Evolutionary conservation across 2,329 filamentous ascomycete species (phyloP).

Genomic region (Paecilomyces sp.): DNA sequence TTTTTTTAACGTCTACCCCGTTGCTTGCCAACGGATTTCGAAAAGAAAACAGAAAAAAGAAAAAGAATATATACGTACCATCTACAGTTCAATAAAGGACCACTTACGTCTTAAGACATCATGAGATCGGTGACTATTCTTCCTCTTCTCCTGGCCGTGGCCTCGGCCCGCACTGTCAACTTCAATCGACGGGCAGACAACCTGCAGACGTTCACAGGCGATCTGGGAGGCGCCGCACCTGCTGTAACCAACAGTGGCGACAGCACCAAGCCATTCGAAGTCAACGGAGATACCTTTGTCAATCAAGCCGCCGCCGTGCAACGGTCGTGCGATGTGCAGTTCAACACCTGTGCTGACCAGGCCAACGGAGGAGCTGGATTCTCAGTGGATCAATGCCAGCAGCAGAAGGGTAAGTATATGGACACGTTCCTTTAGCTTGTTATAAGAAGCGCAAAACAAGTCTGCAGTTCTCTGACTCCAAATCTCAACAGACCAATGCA

Average conservation of each 20-base stretch:
- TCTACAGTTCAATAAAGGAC: not conserved
- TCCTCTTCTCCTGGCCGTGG: not conserved
- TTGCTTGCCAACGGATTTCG: not conserved
- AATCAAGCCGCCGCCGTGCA: conserved; percentile 50
- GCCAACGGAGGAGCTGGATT: conserved; percentile 44
- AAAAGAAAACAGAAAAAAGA: not conserved
- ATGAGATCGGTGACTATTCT: not conserved
- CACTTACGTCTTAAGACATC: not conserved
- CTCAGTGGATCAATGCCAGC: conserved; percentile 46
- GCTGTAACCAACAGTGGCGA: conserved; percentile 44
- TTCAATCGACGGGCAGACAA: conserved; percentile 2
- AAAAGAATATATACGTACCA: not conserved
- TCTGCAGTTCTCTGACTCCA: not conserved
- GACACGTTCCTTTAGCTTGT: not conserved
- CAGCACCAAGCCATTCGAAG: conserved; percentile 46
- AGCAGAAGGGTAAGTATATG: conserved; percentile 37
- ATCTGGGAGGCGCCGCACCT: conserved; percentile 50
- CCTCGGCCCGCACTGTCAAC: conserved; percentile 1
- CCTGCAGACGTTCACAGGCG: conserved; percentile 33
- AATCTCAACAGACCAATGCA: not conserved
- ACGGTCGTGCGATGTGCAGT: conserved; percentile 57
- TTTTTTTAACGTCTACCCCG: not conserved
- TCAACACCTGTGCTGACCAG: conserved; percentile 53
- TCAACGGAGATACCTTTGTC: conserved; percentile 53
- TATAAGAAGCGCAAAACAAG: no score